Conservation (phyloP, 73 alveolate genomes). For the Paramecium primaurelia region DNA sequence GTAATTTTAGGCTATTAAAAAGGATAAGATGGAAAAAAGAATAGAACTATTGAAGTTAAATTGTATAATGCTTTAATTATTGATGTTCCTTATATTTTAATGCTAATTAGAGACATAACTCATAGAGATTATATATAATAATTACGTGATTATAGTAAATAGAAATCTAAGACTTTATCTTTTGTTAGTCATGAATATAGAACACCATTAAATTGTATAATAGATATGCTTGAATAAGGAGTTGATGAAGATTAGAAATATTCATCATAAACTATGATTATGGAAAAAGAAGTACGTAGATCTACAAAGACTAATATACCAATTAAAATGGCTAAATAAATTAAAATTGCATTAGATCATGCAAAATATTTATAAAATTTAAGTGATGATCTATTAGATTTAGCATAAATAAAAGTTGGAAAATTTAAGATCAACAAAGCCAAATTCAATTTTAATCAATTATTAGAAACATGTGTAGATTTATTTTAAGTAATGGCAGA, state of each 20-base stretch:
- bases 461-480: conserved; percentile 34
- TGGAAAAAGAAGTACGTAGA: background rate
- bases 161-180: conserved; percentile 49
- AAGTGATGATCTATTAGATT: conserved; percentile 52
- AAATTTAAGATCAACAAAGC: conserved; percentile 45
- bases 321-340: background rate
- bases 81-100: background rate
- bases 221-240: conserved; percentile 44
- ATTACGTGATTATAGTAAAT: conserved; percentile 42
- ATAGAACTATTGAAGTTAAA: background rate
- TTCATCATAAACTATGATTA: background rate
- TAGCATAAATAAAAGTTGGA: conserved; percentile 55
- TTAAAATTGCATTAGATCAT: conserved; percentile 47
- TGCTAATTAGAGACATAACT: conserved; percentile 50
- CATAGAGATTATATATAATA: conserved; percentile 44
- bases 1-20: background rate
- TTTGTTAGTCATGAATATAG: conserved; percentile 60
- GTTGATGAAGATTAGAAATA: conserved; percentile 23
- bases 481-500: conserved; percentile 58
- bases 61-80: conserved; percentile 6
- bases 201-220: conserved; percentile 56
- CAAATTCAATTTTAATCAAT: conserved; percentile 37
- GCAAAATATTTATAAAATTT: conserved; percentile 45
- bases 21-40: background rate
- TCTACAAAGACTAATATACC: background rate